These are phyloP conservation scores for Suhomyces guaymorum DNA, from an alignment of 1,139 yeast species.

Conservation along the genomic window DNA sequence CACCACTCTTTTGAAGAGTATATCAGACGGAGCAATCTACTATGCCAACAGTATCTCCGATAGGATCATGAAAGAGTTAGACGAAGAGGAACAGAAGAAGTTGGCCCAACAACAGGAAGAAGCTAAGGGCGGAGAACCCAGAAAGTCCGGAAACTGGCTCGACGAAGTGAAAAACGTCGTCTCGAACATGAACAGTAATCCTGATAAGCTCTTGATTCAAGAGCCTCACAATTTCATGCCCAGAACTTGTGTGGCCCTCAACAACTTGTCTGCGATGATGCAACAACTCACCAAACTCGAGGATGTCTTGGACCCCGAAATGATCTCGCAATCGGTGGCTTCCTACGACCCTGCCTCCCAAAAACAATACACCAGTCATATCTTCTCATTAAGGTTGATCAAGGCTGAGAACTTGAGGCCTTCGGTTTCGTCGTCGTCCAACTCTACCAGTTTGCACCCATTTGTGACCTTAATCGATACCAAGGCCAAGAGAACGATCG, in stretches of 20 bases:
- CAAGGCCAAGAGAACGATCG: constrained; percentile 56
- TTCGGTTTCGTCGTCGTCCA: constrained; percentile 27
- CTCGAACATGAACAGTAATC: constrained; percentile 43
- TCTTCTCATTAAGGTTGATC: constrained; percentile 66
- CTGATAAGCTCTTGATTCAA: constrained; percentile 37
- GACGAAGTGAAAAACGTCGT: constrained; percentile 51
- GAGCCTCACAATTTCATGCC: constrained; percentile 62
- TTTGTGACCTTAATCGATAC: constrained; percentile 71
- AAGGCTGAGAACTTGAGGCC: constrained; percentile 72
- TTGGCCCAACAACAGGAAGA: constrained; percentile 29
- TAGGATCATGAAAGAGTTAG: constrained; percentile 51
- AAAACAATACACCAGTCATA: constrained; percentile 46
- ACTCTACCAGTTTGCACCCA: constrained; percentile 57
- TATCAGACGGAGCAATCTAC: constrained; percentile 58
- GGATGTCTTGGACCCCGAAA: constrained; percentile 60
- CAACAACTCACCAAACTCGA: constrained; percentile 61
- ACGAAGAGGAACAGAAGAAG: constrained; percentile 37
- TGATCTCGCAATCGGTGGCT: constrained; percentile 50
- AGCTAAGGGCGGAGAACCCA: constrained; percentile 23
- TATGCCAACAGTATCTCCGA: constrained; percentile 53
- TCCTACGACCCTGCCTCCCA: constrained; percentile 32
- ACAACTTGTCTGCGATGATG: constrained; percentile 66
- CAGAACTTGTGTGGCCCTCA: constrained; percentile 73
- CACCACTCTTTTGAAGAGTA: constrained; percentile 58
- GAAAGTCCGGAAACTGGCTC: constrained; percentile 38